Conservation (phyloP, 2,329 filamentous ascomycete genomes). For the Fusarium sp. region DNA sequence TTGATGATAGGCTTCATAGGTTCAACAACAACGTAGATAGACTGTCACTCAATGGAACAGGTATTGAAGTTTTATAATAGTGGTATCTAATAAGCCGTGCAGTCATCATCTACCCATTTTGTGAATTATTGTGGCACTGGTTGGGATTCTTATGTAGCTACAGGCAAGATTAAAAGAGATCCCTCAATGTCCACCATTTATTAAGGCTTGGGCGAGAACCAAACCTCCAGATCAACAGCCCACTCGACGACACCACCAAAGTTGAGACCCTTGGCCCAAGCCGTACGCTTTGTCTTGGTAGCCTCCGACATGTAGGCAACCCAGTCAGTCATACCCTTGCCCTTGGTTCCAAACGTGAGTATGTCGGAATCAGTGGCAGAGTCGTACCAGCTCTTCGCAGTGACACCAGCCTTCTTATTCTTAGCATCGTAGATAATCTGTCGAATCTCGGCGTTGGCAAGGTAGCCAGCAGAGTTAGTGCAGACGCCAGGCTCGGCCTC, state of each 20-base stretch:
- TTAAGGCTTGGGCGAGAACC: conserved; percentile 42
- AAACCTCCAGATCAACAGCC: conserved; percentile 50
- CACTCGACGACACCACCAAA: conserved; percentile 52
- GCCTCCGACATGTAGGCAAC: conserved; percentile 50
- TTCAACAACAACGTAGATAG: too few relatives aligned
- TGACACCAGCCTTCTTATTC: conserved; percentile 33
- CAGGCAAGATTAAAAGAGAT: conserved; percentile 21
- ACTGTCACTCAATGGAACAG: too few relatives aligned
- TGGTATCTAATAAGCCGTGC: conserved; percentile 11
- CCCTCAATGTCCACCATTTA: neutral
- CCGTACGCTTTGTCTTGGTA: conserved; percentile 44
- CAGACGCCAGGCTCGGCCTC: conserved; percentile 46
- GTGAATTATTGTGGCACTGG: neutral
- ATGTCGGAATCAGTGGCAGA: conserved; percentile 45
- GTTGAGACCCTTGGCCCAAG: conserved; percentile 43
- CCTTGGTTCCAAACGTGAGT: conserved; percentile 41
- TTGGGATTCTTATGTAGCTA: conserved; percentile 14
- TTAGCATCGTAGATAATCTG: conserved; percentile 46
- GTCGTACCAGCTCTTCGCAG: conserved; percentile 41
- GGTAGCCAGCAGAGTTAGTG: conserved; percentile 46
- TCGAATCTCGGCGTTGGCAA: conserved; percentile 50
- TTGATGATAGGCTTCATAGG: too few relatives aligned
- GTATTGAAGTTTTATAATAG: neutral
- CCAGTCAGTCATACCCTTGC: conserved; percentile 48
- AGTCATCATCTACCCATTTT: conserved; percentile 16